Evolutionary conservation across 495 filamentous ascomycete genomes (phyloP).

Genomic region (Penicillium macrosclerotiorum): DNA sequence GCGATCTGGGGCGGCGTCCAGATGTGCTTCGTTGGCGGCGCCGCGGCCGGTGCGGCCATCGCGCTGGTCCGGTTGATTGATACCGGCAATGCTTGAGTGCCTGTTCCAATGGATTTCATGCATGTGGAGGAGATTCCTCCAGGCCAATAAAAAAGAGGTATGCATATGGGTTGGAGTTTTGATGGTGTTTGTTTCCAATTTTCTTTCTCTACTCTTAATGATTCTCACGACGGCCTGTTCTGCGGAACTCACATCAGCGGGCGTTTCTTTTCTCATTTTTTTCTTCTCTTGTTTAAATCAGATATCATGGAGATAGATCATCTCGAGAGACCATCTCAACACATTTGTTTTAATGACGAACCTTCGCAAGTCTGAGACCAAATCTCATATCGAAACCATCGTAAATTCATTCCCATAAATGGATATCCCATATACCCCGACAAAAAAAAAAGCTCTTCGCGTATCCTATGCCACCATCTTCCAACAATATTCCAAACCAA

Average conservation of each 20-base stretch:
- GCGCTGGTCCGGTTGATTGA: conserved; percentile 53
- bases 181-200: background rate
- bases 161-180: conserved; percentile 15
- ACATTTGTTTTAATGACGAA: too few relatives aligned
- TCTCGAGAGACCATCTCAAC: too few relatives aligned
- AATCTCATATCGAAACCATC: too few relatives aligned
- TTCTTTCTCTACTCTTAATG: conserved; percentile 5
- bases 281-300: too few relatives aligned
- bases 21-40: conserved; percentile 65
- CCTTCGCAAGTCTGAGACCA: too few relatives aligned
- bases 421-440: too few relatives aligned
- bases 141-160: conserved; percentile 4
- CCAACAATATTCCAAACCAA: background rate
- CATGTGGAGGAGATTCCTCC: too few relatives aligned
- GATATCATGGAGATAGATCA: too few relatives aligned
- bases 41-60: conserved; percentile 65
- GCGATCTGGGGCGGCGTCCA: conserved; percentile 52
- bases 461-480: background rate
- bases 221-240: background rate
- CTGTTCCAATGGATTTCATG: too few relatives aligned
- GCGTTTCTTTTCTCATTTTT: conserved; percentile 2
- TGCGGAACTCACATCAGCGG: conserved; percentile 6
- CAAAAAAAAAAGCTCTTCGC: too few relatives aligned
- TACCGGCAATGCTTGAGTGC: conserved; percentile 17
- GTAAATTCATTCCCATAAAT: too few relatives aligned